phyloP scores from a whole-genome alignment of 139 green algal genomes.

The Picochlorum sp. region DNA sequence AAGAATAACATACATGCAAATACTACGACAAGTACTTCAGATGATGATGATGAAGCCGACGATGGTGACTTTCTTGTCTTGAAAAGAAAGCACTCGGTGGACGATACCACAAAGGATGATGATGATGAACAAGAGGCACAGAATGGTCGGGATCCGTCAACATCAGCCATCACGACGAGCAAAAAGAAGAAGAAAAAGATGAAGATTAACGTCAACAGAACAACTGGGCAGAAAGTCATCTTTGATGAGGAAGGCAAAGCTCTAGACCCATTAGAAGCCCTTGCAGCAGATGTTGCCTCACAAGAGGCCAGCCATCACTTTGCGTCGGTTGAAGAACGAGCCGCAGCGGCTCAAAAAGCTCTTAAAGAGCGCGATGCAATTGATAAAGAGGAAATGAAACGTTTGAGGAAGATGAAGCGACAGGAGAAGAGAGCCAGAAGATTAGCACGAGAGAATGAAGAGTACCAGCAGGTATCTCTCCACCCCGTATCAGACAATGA shows the following conservation, averaged over 20 bases:
- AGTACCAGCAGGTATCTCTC: background rate
- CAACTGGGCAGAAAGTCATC: conserved; percentile 44
- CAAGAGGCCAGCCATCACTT: background rate
- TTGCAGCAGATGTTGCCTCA: conserved; percentile 23
- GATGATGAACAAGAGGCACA: background rate
- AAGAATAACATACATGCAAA: background rate
- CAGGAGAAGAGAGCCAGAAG: conserved; percentile 37
- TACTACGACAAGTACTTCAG: too few species aligned
- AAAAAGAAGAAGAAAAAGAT: conserved; percentile 68
- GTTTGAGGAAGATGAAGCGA: conserved; percentile 31
- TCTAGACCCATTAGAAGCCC: conserved; percentile 47
- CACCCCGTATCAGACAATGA: too few species aligned
- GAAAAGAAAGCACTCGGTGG: conserved; percentile 22
- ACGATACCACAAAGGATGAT: background rate
- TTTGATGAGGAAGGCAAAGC: conserved; percentile 67
- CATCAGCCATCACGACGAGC: conserved; percentile 3
- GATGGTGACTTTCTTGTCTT: conserved; percentile 41
- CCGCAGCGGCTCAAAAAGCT: conserved; percentile 30
- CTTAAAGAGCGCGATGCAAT: conserved; percentile 37
- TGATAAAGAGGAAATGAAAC: conserved; percentile 25
- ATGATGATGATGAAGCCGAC: background rate
- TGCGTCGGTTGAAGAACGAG: conserved; percentile 47
- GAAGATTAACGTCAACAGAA: conserved; percentile 40
- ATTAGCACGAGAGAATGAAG: conserved; percentile 16
- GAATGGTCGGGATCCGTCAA: too few species aligned